Percentiles rank a stretch among this genome's conserved stretches.
Conservation (phyloP, 1,284 basidiomycete species). For the Ustilago loliicola region DNA sequence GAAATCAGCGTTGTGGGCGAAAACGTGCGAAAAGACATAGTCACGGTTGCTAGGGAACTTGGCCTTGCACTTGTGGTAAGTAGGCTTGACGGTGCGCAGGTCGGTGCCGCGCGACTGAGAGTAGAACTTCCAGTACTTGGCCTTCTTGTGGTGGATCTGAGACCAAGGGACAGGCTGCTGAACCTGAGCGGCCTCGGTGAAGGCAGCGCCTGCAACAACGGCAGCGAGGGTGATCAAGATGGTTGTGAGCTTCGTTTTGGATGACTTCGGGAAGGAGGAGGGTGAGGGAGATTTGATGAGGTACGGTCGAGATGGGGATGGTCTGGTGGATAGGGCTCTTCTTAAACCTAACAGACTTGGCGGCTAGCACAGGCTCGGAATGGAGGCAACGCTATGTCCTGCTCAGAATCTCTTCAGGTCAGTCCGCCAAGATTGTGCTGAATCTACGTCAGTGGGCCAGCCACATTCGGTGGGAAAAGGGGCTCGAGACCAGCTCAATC, state of each 20-base stretch:
- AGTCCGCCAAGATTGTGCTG: too few species aligned
- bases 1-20: not conserved
- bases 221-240: constrained; percentile 14
- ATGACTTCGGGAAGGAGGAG: not conserved
- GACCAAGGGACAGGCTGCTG: constrained; percentile 18
- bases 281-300: not conserved
- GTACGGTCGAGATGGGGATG: not conserved
- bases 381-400: too few species aligned
- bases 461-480: too few species aligned
- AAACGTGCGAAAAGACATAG: not conserved
- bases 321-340: not conserved
- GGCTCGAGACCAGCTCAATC: not conserved
- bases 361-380: too few species aligned
- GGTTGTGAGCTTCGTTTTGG: constrained; percentile 24
- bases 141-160: constrained; percentile 16
- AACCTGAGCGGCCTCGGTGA: constrained; percentile 15
- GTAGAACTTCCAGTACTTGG: constrained; percentile 19
- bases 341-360: too few species aligned
- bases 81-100: constrained; percentile 13
- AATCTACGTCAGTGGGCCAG: not conserved
- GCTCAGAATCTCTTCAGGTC: too few species aligned
- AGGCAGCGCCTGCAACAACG: constrained; percentile 8
- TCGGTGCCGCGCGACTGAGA: constrained; percentile 5
- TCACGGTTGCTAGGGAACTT: not conserved
- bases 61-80: constrained; percentile 11